phyloP scores from a whole-genome alignment of 495 filamentous ascomycete species.

The Annulohypoxylon maeteangense region DNA sequence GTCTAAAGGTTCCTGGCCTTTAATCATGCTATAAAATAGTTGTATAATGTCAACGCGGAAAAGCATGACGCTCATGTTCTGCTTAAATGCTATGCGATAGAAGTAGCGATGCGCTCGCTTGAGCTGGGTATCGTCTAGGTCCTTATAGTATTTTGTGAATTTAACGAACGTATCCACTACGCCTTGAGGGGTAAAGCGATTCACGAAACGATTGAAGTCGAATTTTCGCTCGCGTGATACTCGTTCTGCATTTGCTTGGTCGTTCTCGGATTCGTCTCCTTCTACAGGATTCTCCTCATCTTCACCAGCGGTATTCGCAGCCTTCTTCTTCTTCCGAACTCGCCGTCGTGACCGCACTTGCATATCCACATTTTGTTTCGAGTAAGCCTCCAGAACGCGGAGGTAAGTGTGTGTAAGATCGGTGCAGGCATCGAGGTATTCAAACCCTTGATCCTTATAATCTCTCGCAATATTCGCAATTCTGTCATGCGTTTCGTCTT shows the following conservation, averaged over 20 bases:
- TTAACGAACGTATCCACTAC: slow-evolving; percentile 90
- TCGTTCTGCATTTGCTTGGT: slow-evolving; percentile 75
- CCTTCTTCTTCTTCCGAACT: slow-evolving; percentile 75
- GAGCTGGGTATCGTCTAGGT: slow-evolving; percentile 81
- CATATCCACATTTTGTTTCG: slow-evolving; percentile 91
- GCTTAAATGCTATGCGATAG: slow-evolving; percentile 93
- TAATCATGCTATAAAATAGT: slow-evolving; percentile 90
- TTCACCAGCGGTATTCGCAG: slow-evolving; percentile 54
- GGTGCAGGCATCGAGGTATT: slow-evolving; percentile 91
- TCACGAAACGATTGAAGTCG: slow-evolving; percentile 85
- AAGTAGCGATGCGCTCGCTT: slow-evolving; percentile 97
- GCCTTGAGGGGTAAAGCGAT: slow-evolving; percentile 82
- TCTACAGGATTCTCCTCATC: slow-evolving; percentile 54
- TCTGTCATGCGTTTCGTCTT: slow-evolving; percentile 91
- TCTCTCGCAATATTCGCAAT: slow-evolving; percentile 79
- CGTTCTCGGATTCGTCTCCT: slow-evolving; percentile 75
- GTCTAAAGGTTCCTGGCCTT: slow-evolving; percentile 84
- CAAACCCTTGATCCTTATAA: slow-evolving; percentile 94
- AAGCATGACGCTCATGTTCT: slow-evolving; percentile 86
- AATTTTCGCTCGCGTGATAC: slow-evolving; percentile 87
- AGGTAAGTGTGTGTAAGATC: slow-evolving; percentile 92
- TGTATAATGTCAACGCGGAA: slow-evolving; percentile 91
- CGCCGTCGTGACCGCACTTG: slow-evolving; percentile 84
- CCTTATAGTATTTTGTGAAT: slow-evolving; percentile 82
- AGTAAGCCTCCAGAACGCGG: slow-evolving; percentile 90